These are phyloP conservation scores for Xylaria intraflava DNA, from an alignment of 495 filamentous ascomycete species.

Conservation along the genomic window DNA sequence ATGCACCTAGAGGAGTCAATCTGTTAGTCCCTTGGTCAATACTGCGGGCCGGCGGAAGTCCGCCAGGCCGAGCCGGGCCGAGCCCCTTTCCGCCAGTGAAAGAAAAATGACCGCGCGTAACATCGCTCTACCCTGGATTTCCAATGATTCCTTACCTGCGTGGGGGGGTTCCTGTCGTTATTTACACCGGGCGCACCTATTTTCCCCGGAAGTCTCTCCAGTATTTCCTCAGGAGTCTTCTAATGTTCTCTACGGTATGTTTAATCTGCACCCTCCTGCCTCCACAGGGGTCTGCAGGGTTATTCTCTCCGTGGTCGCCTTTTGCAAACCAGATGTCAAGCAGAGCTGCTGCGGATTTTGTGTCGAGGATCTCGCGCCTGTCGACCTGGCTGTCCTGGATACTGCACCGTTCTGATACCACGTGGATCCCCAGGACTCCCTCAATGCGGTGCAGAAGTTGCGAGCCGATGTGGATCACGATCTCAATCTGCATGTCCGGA, in stretches of 20 bases:
- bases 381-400: neutral
- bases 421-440: neutral
- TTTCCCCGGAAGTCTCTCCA: neutral
- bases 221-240: neutral
- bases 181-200: neutral
- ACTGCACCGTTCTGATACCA: neutral
- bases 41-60: too few species aligned
- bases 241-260: neutral
- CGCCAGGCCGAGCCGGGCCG: too few species aligned
- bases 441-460: neutral
- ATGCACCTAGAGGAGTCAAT: too few species aligned
- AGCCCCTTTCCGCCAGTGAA: too few species aligned
- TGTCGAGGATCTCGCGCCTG: neutral
- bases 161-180: neutral
- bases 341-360: neutral
- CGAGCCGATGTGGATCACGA: neutral
- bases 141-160: too few species aligned
- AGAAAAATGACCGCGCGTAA: too few species aligned
- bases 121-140: too few species aligned
- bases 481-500: neutral
- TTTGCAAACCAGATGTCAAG: neutral
- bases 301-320: neutral
- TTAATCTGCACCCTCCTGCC: neutral
- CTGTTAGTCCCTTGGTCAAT: too few species aligned
- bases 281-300: neutral